Evolutionary conservation across 2,329 filamentous ascomycete species (phyloP).

Genomic region (Hypomyces rosellus): DNA sequence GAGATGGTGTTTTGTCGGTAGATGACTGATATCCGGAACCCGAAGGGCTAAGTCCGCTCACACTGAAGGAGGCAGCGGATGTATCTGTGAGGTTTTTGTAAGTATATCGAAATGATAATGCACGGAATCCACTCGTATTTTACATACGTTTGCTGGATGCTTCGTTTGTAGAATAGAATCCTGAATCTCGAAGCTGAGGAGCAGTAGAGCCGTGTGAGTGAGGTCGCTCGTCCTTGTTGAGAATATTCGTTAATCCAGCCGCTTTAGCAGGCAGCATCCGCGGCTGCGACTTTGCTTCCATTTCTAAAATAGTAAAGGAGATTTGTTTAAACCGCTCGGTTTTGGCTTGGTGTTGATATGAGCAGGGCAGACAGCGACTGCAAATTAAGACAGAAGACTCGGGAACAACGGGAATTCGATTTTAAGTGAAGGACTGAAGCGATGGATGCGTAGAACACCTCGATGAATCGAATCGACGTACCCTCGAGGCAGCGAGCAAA

Average conservation of each 20-base stretch:
- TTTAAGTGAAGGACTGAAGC: not conserved
- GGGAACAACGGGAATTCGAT: not conserved
- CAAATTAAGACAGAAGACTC: not conserved
- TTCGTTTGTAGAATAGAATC: slow-evolving; percentile 39
- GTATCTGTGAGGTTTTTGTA: slow-evolving; percentile 25
- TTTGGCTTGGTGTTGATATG: not conserved
- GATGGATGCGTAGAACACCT: not conserved
- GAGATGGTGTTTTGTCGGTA: slow-evolving; percentile 57
- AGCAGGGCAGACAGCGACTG: too few relatives aligned
- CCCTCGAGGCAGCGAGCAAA: slow-evolving; percentile 6
- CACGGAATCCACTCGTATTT: slow-evolving; percentile 5
- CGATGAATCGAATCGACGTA: slow-evolving; percentile 3
- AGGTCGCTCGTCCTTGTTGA: slow-evolving; percentile 30
- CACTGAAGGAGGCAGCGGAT: slow-evolving; percentile 33
- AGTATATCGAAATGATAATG: slow-evolving; percentile 4
- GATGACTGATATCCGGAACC: slow-evolving; percentile 44
- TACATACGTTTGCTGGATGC: slow-evolving; percentile 37
- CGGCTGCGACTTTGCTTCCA: slow-evolving; percentile 16
- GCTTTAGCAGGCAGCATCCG: slow-evolving; percentile 23
- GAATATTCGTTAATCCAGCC: slow-evolving; percentile 33
- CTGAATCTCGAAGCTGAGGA: slow-evolving; percentile 34
- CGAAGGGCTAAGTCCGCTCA: slow-evolving; percentile 34
- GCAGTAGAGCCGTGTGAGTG: slow-evolving; percentile 21
- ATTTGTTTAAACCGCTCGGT: too few relatives aligned
- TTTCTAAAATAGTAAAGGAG: slow-evolving; percentile 1